Base-by-base conservation (phyloP, 2,329 filamentous ascomycete genomes). In the Beauveria pseudobassiana region DNA sequence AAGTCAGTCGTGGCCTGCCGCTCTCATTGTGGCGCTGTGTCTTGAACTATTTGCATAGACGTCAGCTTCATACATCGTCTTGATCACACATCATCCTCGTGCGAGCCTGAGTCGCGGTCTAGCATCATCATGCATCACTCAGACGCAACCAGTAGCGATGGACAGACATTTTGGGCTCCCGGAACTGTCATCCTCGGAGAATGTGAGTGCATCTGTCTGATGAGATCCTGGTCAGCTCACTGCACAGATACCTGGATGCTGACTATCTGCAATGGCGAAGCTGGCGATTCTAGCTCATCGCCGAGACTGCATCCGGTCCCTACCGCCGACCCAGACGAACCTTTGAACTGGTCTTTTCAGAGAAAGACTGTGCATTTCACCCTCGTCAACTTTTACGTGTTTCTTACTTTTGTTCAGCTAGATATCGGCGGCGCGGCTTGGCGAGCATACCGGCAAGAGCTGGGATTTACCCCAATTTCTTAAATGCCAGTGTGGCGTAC, bases 391-490 rank as follows among this genome's bases (percentile, higher is more conserved):
- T 70, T 82, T 7, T 85, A 91, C 67, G 81, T 86, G 2, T 76
- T 89, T 14, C 74, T 92, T 22, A 81, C 84, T 7, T 92, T 89
- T 73, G 74, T 90, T 63, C 84, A 89, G 70, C 79, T 91, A 8
- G 64, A 59, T n/a, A 63, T 64, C 30, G 62, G 52, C 24, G 62
- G 58, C 24, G 62, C 62, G 1, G 57, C 60, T 5, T 63, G 51
- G 54, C 8, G 46, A 24, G 48, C 56, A 4, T 56, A 62, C 18
- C 61, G 62, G 24, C 59, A 63, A 9, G 72, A 75, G 8, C 61
- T 75, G 12, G 54, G 60, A 5, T 65, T 74, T 2, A 65, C 63
- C 24, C 69, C 9, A 62, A 57, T 16, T 67, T 71, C 2, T 65
- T 72, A 1, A 73, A 63, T 52, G 64, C 65, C 10, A 66, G 65